Evolutionary conservation across 2,329 filamentous ascomycete species (phyloP), one percentile per base, ranked within the genome.

Genomic region (Claviceps cyperi): DNA sequence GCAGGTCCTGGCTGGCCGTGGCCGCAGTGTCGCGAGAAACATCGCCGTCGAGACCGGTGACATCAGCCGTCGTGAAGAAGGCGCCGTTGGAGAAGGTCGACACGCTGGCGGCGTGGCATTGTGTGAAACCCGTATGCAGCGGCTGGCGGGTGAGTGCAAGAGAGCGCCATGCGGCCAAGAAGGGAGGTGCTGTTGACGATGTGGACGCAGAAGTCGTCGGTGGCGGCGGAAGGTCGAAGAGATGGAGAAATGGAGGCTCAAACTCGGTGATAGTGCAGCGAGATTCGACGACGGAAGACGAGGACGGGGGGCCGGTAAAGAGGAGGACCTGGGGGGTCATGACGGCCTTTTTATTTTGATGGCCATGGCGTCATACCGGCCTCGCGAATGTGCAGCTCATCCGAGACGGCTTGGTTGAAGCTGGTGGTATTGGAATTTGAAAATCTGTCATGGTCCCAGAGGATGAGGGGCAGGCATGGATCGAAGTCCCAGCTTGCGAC

Each of bases 91-190:
- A 58, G 52, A 32, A 64, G 52, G 39, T 58, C 56, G 35, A 55
- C 50, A 43, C 62, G 51, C 43, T 58, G 54, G 41, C 58, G 52
- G 64, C 61, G 55, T 74, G 69, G 13, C 62, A 62, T 53, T 77
- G 76, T n/a, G 75, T 77, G 58, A 77, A 68, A 28, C 76, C 74
- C 0, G 75, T 76, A 7, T 64, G 64, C 4, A 80, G 61, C 38
- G 69, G 68, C n/a, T 66, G 60, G 44, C 64, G 67, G 17, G 67
- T 60, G 1, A 80, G 59, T 0, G 75, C 68, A 7, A 82, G 66
- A 5, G 72, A 75, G 44, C 78, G 70, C 79, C 79, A 83, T 35
- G 66, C 62, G 24, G 66, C 61, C 28, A 70, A 66, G 21, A 65
- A 56, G 36, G 44, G 63, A 32, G 46, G 9, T 47, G 24, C 15